Conservation (phyloP, 192 early-diverging fungal species). For the Phycomyces blakesleeanus region DNA sequence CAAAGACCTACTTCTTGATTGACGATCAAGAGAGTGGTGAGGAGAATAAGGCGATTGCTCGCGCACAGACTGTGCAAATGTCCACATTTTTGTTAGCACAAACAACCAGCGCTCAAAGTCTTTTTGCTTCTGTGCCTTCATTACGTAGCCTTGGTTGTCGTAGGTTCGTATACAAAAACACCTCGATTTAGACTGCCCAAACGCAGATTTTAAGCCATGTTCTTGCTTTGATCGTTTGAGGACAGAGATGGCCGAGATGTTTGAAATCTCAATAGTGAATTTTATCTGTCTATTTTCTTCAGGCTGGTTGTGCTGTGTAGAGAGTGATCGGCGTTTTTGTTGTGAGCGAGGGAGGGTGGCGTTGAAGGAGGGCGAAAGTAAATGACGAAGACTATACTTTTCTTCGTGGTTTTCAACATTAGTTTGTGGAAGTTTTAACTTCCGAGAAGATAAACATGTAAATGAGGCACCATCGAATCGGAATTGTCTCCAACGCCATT, state of each 20-base stretch:
- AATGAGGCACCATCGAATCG: conserved; percentile 32
- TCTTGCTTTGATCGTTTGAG: conserved; percentile 5
- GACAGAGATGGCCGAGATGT: conserved; percentile 12
- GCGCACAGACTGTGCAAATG: background rate
- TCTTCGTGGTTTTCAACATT: background rate
- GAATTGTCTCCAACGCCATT: conserved; percentile 32
- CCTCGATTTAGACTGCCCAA: background rate
- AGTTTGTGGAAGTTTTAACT: conserved; percentile 23
- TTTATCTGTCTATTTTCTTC: too few relatives aligned
- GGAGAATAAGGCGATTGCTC: too few relatives aligned
- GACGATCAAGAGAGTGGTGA: too few relatives aligned
- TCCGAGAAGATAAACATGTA: conserved; percentile 24
- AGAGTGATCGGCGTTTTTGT: too few relatives aligned
- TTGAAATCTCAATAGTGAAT: too few relatives aligned
- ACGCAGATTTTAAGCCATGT: background rate
- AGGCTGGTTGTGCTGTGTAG: too few relatives aligned
- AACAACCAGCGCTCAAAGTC: conserved; percentile 40
- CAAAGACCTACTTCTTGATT: too few relatives aligned
- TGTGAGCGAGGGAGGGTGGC: too few relatives aligned
- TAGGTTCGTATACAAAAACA: conserved; percentile 32
- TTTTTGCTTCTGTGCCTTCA: conserved; percentile 37
- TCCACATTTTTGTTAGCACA: conserved; percentile 38
- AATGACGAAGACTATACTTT: too few relatives aligned
- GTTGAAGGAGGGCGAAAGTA: too few relatives aligned
- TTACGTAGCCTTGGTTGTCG: conserved; percentile 19